Percentiles rank a stretch among this genome's conserved stretches.
Conservation (phyloP, 257 asterid genomes). For the Fraxinus excelsior region DNA sequence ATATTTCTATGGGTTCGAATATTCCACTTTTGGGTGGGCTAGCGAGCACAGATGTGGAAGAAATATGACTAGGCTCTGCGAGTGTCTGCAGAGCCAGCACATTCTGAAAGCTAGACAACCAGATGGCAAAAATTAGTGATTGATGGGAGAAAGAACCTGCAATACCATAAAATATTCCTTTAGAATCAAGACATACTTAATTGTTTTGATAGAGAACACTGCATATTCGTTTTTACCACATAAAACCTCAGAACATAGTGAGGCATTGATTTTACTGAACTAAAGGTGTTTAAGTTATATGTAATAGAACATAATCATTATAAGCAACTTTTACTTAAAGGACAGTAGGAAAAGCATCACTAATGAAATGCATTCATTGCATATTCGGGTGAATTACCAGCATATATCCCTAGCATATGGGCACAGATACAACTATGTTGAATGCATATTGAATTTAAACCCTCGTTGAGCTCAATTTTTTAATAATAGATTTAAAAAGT, state of each 20-base stretch:
- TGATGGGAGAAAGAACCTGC: constrained; percentile 73
- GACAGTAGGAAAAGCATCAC: neutral
- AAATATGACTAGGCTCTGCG: constrained; percentile 37
- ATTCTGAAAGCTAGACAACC: constrained; percentile 65
- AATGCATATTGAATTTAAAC: neutral
- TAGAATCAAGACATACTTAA: constrained; percentile 2
- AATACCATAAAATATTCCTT: constrained; percentile 18
- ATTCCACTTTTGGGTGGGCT: constrained; percentile 69
- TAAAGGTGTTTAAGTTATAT: constrained; percentile 2
- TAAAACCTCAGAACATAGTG: neutral
- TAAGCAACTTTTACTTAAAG: constrained; percentile 2
- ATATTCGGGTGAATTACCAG: neutral
- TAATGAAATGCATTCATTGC: neutral
- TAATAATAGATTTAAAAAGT: too few relatives aligned
- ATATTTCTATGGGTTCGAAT: constrained; percentile 89
- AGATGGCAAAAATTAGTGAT: constrained; percentile 58
- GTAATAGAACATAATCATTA: constrained; percentile 1
- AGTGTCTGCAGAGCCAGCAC: constrained; percentile 46
- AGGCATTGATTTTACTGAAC: neutral
- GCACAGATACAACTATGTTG: neutral
- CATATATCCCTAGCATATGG: neutral
- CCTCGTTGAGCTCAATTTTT: too few relatives aligned
- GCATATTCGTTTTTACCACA: neutral
- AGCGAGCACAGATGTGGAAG: constrained; percentile 55
- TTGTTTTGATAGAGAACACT: neutral